Conservation (phyloP, 768 basidiomycete species). For the Mycena chlorophos region DNA sequence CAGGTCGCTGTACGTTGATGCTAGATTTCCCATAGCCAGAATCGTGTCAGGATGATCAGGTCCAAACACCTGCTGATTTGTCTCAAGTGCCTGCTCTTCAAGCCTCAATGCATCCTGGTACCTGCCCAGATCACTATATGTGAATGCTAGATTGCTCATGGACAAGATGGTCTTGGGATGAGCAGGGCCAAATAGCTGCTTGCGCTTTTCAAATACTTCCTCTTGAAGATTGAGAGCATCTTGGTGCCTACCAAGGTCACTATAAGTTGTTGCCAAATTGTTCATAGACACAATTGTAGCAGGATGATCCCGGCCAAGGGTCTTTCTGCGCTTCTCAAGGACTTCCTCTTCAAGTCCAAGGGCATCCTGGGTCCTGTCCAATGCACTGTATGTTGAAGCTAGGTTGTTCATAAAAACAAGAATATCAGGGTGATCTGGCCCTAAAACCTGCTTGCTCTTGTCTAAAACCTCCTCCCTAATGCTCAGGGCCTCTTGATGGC, state of each 20-base stretch:
- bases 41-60: conserved; percentile 5
- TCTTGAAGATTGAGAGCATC: neutral
- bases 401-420: neutral
- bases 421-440: conserved; percentile 1
- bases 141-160: neutral
- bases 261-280: conserved; percentile 4
- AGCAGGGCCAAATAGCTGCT: neutral
- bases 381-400: neutral
- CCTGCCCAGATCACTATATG: neutral
- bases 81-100: neutral
- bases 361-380: neutral
- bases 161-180: neutral
- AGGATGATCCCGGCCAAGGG: neutral
- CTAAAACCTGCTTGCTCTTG: neutral
- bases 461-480: neutral
- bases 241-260: neutral
- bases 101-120: conserved; percentile 1
- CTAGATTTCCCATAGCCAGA: neutral
- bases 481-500: neutral
- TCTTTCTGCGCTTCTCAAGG: neutral
- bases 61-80: neutral
- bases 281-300: neutral
- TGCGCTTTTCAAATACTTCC: neutral
- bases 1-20: neutral
- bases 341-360: neutral